Evolutionary conservation across 1,284 basidiomycete genomes (phyloP), one percentile per base, ranked within the genome.

Genomic region (Violaceomyces palustris): DNA sequence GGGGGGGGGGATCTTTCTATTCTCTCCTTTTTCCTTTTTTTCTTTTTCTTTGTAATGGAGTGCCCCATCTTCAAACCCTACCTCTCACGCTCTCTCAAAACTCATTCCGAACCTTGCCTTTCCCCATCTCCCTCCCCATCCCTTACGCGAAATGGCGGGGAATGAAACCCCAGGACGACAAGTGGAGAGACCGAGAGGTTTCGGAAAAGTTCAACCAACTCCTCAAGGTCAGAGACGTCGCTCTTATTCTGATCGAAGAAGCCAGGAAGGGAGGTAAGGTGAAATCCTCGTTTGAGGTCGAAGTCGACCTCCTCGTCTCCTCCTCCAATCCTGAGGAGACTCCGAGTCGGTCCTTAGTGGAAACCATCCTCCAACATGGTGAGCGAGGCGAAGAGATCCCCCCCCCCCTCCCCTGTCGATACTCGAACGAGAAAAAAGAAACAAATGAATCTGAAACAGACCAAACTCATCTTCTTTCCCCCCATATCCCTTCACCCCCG

Each of bases 271-370:
- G 33, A 4, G 44, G 34, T 19, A 23, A 14, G n/a, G 34, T 29
- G 10, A 64, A 54, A 39, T 50, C 45, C 2, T 55, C 61, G n/a
- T 51, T 64, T 22, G 61, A 61, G 27, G 50, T 57, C 8, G 58
- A 58, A 29, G 45, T 64, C 9, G 58, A 61, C 23, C 42, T 64
- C 7, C 6, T 39, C 18, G 25, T 36, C 32, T 5, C 15, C 38
- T 19, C 32, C 38, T 10, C 37, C 40, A 9, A 28, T 21, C n/a
- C 11, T 50, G 10, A 26, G 14, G 1, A 22, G 4, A 14, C 17
- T 21, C 17, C 21, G 11, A 29, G 21, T 15, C 19, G 34, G 35
- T 32, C 2, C 18, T 29, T 23, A 1, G 12, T 34, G 15, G 31
- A 21, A 27, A 23, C 10, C 10, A 8, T 4, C n/a, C 4, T n/a